These are phyloP conservation scores for Rhododendron simsii DNA, from an alignment of 148 eudicot genomes.

Conservation along the genomic window DNA sequence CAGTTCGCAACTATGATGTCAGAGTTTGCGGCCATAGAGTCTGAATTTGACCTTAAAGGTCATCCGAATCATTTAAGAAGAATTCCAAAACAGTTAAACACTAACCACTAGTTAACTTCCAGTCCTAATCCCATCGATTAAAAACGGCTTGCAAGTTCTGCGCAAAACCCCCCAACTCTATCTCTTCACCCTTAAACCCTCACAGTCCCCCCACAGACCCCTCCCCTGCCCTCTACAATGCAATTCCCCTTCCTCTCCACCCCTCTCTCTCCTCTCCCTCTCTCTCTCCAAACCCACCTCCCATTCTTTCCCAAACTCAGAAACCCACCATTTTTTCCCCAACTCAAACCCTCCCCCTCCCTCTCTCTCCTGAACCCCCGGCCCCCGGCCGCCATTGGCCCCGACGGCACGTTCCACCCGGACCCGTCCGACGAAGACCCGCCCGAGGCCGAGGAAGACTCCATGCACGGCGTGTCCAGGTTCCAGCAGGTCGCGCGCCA, in stretches of 20 bases:
- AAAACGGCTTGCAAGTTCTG: not conserved
- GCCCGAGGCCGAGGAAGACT: constrained; percentile 86
- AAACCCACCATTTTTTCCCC: not conserved
- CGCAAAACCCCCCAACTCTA: not conserved
- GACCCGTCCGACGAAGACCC: constrained; percentile 79
- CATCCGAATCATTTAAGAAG: too few relatives aligned
- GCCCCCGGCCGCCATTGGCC: constrained; percentile 30
- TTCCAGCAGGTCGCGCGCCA: constrained; percentile 77
- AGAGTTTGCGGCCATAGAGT: too few relatives aligned
- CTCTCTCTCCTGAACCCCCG: constrained; percentile 8
- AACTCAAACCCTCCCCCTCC: constrained; percentile 16
- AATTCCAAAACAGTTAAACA: not conserved
- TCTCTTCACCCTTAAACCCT: not conserved
- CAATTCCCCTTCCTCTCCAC: constrained; percentile 17
- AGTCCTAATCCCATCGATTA: not conserved
- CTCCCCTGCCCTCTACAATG: constrained; percentile 12
- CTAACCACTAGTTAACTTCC: not conserved
- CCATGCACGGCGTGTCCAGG: constrained; percentile 80
- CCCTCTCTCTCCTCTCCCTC: not conserved
- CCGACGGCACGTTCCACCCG: constrained; percentile 55
- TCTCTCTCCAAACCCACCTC: constrained; percentile 16
- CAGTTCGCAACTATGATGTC: too few relatives aligned
- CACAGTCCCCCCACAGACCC: not conserved
- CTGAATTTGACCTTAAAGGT: too few relatives aligned
- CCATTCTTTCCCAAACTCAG: constrained; percentile 10